Evolutionary conservation across 495 filamentous ascomycete genomes (phyloP).

Genomic region (Elaphomyces granulatus): DNA sequence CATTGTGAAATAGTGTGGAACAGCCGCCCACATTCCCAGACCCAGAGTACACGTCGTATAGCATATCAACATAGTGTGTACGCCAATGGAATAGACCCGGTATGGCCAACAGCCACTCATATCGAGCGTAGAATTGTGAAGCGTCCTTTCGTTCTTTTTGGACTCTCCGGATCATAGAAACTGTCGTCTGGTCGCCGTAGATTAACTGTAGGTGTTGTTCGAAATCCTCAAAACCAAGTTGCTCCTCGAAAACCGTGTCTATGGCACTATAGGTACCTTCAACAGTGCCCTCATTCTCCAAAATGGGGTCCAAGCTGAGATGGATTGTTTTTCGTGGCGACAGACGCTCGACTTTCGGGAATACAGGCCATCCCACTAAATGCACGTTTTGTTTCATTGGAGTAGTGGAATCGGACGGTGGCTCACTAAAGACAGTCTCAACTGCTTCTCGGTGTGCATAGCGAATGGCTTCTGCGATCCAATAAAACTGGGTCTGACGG

Average conservation of each 20-base stretch:
- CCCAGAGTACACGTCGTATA: slow-evolving; percentile 4
- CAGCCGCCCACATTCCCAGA: background rate
- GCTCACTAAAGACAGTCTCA: background rate
- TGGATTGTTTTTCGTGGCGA: slow-evolving; percentile 1
- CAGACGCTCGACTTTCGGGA: background rate
- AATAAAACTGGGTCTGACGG: background rate
- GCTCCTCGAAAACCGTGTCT: slow-evolving; percentile 3
- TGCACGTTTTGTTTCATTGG: background rate
- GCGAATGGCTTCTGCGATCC: background rate
- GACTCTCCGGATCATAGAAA: slow-evolving; percentile 5
- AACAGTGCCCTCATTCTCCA: slow-evolving; percentile 6
- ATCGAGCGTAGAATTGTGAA: slow-evolving; percentile 3
- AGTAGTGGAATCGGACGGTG: background rate
- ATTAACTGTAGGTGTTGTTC: slow-evolving; percentile 5
- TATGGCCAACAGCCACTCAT: slow-evolving; percentile 5
- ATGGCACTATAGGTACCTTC: slow-evolving; percentile 5
- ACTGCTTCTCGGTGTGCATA: background rate
- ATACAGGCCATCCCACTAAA: background rate
- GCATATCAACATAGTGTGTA: slow-evolving; percentile 6
- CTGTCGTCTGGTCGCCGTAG: slow-evolving; percentile 8
- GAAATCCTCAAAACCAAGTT: slow-evolving; percentile 3
- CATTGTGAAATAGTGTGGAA: slow-evolving; percentile 8
- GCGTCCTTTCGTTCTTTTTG: slow-evolving; percentile 5
- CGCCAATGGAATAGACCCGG: slow-evolving; percentile 8
- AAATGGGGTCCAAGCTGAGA: background rate